phyloP scores from a whole-genome alignment of 2,329 filamentous ascomycete genomes.

The Gyromitra esculenta region DNA sequence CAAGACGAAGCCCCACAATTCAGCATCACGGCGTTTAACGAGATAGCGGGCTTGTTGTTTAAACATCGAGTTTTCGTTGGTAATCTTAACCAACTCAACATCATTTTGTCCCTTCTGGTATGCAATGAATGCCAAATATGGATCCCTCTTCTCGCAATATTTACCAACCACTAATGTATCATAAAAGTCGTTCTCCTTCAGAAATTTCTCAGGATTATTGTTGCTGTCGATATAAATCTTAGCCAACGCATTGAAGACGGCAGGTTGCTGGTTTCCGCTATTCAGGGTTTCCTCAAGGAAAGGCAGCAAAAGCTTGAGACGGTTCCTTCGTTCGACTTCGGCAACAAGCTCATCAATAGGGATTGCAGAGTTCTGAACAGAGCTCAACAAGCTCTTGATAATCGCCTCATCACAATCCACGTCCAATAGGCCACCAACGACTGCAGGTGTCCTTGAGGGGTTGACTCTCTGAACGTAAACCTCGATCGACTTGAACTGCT shows the following conservation, averaged over 20 bases:
- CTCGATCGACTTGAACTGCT: constrained; percentile 99
- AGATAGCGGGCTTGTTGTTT: constrained; percentile 96
- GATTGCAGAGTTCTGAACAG: constrained; percentile 83
- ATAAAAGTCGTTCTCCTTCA: constrained; percentile 97
- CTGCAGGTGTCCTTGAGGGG: constrained; percentile 86
- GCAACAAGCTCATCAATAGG: constrained; percentile 93
- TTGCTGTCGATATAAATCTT: constrained; percentile 99
- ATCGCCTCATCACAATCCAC: constrained; percentile 97
- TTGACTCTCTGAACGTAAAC: constrained; percentile 98
- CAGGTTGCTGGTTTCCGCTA: constrained; percentile 92
- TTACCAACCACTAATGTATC: constrained; percentile 92
- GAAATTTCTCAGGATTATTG: constrained; percentile 96
- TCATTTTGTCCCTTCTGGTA: constrained; percentile 98
- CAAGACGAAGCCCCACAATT: constrained; percentile 94
- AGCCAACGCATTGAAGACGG: constrained; percentile 94
- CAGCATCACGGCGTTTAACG: constrained; percentile 84
- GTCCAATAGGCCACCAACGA: constrained; percentile 91
- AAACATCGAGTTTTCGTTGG: constrained; percentile 99
- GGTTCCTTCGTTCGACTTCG: constrained; percentile 95
- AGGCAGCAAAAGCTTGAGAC: constrained; percentile 91
- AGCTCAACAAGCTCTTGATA: constrained; percentile 89
- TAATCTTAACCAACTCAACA: constrained; percentile 94
- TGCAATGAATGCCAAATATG: constrained; percentile 92
- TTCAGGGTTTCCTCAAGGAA: constrained; percentile 94
- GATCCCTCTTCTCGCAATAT: constrained; percentile 98